A percentile compares a stretch with the other conserved stretches of the same genome.
Evolutionary conservation across 768 basidiomycete genomes (phyloP).

Genomic region (Favolaschia claudopus): DNA sequence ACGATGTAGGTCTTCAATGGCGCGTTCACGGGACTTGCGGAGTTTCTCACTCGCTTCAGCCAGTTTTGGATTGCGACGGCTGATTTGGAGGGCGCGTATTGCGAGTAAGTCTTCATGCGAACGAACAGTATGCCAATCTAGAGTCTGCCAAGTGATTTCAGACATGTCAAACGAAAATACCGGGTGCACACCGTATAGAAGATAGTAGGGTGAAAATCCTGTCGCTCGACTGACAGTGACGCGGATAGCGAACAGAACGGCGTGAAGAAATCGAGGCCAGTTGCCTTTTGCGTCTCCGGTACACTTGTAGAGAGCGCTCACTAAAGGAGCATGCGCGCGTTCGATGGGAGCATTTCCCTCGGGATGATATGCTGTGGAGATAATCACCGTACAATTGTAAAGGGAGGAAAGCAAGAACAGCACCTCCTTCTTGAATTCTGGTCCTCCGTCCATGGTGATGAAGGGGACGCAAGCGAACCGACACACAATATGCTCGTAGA

Average conservation of each 20-base stretch:
- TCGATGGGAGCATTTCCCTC: conserved; percentile 41
- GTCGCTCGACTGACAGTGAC: conserved; percentile 35
- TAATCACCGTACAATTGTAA: conserved; percentile 34
- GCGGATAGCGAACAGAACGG: conserved; percentile 35
- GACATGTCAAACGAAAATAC: conserved; percentile 38
- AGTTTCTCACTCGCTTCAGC: conserved; percentile 20
- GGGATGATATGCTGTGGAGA: conserved; percentile 37
- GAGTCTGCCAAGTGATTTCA: conserved; percentile 36
- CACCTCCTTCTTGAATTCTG: conserved; percentile 37
- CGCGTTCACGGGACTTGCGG: conserved; percentile 12
- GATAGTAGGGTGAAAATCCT: conserved; percentile 39
- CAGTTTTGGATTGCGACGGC: conserved; percentile 27
- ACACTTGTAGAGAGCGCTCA: conserved; percentile 28
- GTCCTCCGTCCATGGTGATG: conserved; percentile 37
- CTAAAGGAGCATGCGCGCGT: conserved; percentile 35
- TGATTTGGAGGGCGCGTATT: conserved; percentile 29
- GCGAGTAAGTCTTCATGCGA: conserved; percentile 36
- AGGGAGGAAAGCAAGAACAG: conserved; percentile 26
- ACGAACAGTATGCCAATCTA: conserved; percentile 32
- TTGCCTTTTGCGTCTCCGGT: conserved; percentile 25
- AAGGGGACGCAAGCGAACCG: conserved; percentile 30
- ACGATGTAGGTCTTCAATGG: conserved; percentile 33
- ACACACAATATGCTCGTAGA: conserved; percentile 40
- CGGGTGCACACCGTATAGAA: conserved; percentile 38
- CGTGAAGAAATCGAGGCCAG: conserved; percentile 37